Base-by-base conservation (phyloP, 1,139 yeast species). In the Zygoascus meyerae region DNA sequence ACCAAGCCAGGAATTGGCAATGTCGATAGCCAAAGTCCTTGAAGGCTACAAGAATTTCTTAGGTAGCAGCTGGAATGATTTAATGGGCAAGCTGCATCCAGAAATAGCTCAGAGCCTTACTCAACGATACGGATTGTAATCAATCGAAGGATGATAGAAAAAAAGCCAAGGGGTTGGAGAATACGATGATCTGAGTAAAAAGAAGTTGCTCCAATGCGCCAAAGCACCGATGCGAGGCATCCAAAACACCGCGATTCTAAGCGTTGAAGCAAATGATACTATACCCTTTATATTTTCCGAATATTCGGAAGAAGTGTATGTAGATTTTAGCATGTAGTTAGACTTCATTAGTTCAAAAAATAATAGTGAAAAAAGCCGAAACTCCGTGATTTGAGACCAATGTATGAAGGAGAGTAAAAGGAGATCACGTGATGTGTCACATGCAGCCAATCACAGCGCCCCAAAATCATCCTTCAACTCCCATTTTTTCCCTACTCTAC, bases 1-100 rank as follows among this genome's bases (percentile, higher is more conserved):
- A 45, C 73, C 75, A 1, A 58, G 68, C n/a, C 63, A 59, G 2
- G 63, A 60, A 34, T 55, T 70, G 35, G 61, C 60, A 34, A 58
- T 61, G 48, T 59, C 59, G 9, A 60, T 64, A 10, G 49, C 57
- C 15, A 59, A 63, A 47, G 59, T 69, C 2, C 50, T 69, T 32
- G 59, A 54, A 16, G 73, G 72, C 8, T 69, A 66, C 56, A 63
- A 66, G 51, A 51, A 60, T 17, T 53, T 58, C 42, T 52, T 66
- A 14, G 57, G 63, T 5, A 62, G 66, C 44, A 68, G 70, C 64
- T 60, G 60, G 40, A 57, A 51, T 17, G 42, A 47, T 21, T 54
- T 59, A 26, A 54, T 55, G 52, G 45, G 42, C 31, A 54, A 52
- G 46, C 45, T 58, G 29, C 49, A 52, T 14, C 57, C 51, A 10